Percentiles rank a stretch among this genome's conserved stretches.
Evolutionary conservation across 164 flowering plant genomes (phyloP).

Genomic region (Platanus orientalis): DNA sequence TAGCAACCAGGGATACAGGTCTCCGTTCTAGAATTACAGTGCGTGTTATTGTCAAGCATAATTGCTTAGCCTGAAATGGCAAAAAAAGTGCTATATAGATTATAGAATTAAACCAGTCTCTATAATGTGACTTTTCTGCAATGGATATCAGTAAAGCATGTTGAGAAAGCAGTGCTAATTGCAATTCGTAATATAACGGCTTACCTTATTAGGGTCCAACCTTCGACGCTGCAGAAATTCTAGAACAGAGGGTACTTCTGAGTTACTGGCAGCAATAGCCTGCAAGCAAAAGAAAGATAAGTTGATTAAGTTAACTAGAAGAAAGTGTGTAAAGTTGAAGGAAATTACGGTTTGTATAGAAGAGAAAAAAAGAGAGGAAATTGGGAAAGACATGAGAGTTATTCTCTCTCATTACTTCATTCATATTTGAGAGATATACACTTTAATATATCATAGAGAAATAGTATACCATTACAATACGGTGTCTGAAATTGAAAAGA

Average conservation of each 20-base stretch:
- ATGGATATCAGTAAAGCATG: not conserved
- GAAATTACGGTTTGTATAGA: too few species aligned
- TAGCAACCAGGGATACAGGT: conserved; percentile 63
- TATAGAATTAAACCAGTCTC: conserved; percentile 1
- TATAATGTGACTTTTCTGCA: not conserved
- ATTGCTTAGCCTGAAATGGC: conserved; percentile 71
- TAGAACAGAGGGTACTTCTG: conserved; percentile 70
- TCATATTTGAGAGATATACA: too few species aligned
- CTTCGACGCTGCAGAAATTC: conserved; percentile 91
- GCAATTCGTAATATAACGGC: not conserved
- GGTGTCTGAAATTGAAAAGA: too few species aligned
- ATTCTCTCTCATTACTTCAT: too few species aligned
- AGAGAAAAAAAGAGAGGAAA: too few species aligned
- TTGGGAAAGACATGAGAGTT: too few species aligned
- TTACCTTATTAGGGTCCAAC: conserved; percentile 72
- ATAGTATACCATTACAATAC: too few species aligned
- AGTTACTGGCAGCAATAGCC: conserved; percentile 96
- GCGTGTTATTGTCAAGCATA: conserved; percentile 58
- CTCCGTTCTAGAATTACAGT: conserved; percentile 76
- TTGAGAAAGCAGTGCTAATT: too few species aligned
- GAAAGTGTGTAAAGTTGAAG: too few species aligned
- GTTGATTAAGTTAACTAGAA: too few species aligned
- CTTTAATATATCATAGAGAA: too few species aligned
- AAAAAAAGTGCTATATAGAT: conserved; percentile 13
- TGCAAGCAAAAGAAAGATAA: conserved; percentile 26